Evolutionary conservation across 2,329 filamentous ascomycete species (phyloP), one percentile per base, ranked within the genome.

Genomic region (Neofusicoccum ribis): DNA sequence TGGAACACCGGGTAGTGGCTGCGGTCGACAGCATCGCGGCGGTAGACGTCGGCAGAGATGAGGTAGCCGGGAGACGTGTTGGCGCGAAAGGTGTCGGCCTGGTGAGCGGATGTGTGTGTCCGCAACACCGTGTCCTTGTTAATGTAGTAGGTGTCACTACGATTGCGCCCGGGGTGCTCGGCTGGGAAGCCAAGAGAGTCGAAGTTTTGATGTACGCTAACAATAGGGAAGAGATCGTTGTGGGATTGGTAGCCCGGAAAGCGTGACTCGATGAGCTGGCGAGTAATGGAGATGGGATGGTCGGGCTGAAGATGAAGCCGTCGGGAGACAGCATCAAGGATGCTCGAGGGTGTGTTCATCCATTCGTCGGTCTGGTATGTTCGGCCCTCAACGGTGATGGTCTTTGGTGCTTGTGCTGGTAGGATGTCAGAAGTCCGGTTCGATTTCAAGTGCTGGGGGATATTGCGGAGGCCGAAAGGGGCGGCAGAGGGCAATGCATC

Each of bases 1-100:
- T 99, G 95, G 78, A 99, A 99, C 66, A 96, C 88, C 0, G 95
- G 95, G 79, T 98, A 98, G 79, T 99, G 95, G 71, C 90, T 95
- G 65, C 91, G 88, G 79, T 99, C 95, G 73, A 99, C 90, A 65
- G 94, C 93, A 85, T 99, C 95, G 69, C 95, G 86, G 49, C 95
- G 88, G 78, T 98, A 99, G 17, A 99, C 95, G 76, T 99, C 95
- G 27, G 94, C 95, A 66, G 90, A 91, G 75, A 99, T 91, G 39
- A 96, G 90, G 76, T 93, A 99, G 3, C 94, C 95, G 43, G 88
- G 85, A 71, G 85, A 90, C 70, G 86, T 79, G 78, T 93, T 88
- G 66, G 85, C 83, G 69, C 89, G 83, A 83, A 98, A 92, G 66
- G 91, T 84, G 74, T 95, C 88, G 71, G 91, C 87, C 77, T 99